Percentiles rank a stretch among this genome's conserved stretches.
Evolutionary conservation across 1,139 yeast genomes (phyloP).

Genomic region (Blastobotrys elegans): DNA sequence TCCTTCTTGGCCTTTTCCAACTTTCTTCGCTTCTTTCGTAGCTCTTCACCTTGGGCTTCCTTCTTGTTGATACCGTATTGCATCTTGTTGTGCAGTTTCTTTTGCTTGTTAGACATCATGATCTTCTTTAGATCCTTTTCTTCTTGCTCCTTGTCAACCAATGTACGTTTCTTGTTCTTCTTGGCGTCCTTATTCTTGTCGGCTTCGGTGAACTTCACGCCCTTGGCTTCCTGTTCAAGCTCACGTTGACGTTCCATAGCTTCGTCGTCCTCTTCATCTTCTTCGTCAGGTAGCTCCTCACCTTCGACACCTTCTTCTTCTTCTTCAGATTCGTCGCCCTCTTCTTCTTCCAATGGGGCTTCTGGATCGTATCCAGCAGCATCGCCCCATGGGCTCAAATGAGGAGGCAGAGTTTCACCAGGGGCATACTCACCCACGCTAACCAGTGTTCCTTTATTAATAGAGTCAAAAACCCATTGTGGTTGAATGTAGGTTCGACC

Average conservation of each 20-base stretch:
- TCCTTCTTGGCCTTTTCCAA: slow-evolving; percentile 63
- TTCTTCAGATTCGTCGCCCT: slow-evolving; percentile 43
- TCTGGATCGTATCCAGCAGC: slow-evolving; percentile 85
- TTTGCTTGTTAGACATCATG: slow-evolving; percentile 97
- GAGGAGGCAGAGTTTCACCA: slow-evolving; percentile 95
- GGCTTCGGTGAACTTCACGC: slow-evolving; percentile 66
- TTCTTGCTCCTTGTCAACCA: slow-evolving; percentile 55
- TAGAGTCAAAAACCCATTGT: slow-evolving; percentile 93
- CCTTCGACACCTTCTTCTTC: slow-evolving; percentile 39
- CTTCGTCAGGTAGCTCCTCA: slow-evolving; percentile 43
- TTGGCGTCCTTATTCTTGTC: slow-evolving; percentile 30
- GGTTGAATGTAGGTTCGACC: slow-evolving; percentile 96
- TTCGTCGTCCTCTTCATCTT: slow-evolving; percentile 36
- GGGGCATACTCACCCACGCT: slow-evolving; percentile 83
- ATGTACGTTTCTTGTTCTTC: slow-evolving; percentile 31
- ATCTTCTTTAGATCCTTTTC: slow-evolving; percentile 85
- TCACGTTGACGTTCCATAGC: slow-evolving; percentile 66
- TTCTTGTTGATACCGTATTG: slow-evolving; percentile 86
- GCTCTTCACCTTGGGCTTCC: slow-evolving; percentile 68
- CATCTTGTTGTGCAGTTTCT: slow-evolving; percentile 92
- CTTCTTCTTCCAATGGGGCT: slow-evolving; percentile 40
- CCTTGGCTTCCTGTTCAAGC: slow-evolving; percentile 85
- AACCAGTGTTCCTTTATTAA: slow-evolving; percentile 70
- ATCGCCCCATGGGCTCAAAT: slow-evolving; percentile 98
- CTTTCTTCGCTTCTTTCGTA: slow-evolving; percentile 74